phyloP scores from a whole-genome alignment of 176 grass and related monocot species.

The Cymbopogon citratus region DNA sequence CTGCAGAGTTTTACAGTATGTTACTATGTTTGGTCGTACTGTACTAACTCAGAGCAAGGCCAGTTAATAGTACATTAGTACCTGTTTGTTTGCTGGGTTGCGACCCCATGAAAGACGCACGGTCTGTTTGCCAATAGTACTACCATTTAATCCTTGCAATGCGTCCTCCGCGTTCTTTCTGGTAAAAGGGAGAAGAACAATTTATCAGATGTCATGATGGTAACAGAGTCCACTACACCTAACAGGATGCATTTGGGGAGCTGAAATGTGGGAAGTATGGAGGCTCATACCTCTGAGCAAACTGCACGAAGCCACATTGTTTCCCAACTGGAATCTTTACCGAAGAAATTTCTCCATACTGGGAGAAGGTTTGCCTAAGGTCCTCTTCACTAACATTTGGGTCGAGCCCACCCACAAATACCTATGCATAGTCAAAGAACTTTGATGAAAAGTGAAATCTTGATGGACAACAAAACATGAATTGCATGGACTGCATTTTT shows the following conservation, averaged over 20 bases:
- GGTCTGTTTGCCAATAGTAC: constrained; percentile 67
- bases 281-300: constrained; percentile 64
- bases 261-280: not conserved
- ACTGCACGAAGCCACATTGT: constrained; percentile 94
- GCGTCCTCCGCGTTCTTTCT: constrained; percentile 95
- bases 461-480: not conserved
- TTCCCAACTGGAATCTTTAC: constrained; percentile 94
- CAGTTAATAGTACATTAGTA: not conserved
- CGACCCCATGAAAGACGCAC: constrained; percentile 96
- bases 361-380: constrained; percentile 72
- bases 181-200: not conserved
- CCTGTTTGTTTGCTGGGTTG: constrained; percentile 92
- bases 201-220: not conserved
- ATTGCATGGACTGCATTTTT: constrained; percentile 5
- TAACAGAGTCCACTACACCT: not conserved
- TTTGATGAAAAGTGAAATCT: constrained; percentile 5
- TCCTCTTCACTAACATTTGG: constrained; percentile 84
- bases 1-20: not conserved
- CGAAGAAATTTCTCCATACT: constrained; percentile 84
- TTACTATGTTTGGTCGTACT: too few species aligned
- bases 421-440: constrained; percentile 36
- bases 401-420: constrained; percentile 97
- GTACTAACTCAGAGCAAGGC: not conserved
- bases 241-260: not conserved
- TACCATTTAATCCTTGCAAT: constrained; percentile 80